Base-by-base conservation (phyloP, 2,329 filamentous ascomycete species). In the Botryosphaeria dothidea region DNA sequence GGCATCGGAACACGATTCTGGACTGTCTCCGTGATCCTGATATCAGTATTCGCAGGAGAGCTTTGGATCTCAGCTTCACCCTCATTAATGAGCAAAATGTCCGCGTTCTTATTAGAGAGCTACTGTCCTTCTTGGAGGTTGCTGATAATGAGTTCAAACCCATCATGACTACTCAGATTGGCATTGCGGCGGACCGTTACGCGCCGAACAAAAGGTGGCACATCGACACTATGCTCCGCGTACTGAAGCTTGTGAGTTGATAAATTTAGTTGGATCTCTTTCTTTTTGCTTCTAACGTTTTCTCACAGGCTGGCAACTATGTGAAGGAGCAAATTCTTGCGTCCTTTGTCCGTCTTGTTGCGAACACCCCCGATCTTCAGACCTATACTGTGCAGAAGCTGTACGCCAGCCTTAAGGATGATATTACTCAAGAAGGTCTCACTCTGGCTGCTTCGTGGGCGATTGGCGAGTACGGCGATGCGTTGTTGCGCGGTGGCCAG, bases 71-170 rank as follows among this genome's bases (percentile, higher is more conserved):
- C 65, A 98, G 95, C 79, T 99, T 99, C 75, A 99, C 96, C 4
- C 83, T 99, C 61, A 97, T 99, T 79, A 98, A 99, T 76, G 95
- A 98, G 76, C 88, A 90, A 78, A 99, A 99, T 72, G 93, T 99
- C 38, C 89, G 95, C 43, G 92, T 98, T 4, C 85, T 99, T 43
- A 95, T 99, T 66, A 85, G 96, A 68, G 96, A 99, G 76, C 83
- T 99, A 45, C 84, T 99, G 48, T 93, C 95, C 6, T 99, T 99
- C 84, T 80, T 99, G 65, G 95, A 99, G 77, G 93, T 97, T 60
- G 94, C 96, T 63, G 95, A 99, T 73, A 97, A 96, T 69, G 95
- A 99, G 78, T 99, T 99, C 82, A 99, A 99, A 81, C 92, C 95
- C 6, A 92, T 92, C 62, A 97, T 99, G 93, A 99, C 95, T 1